Percentiles rank a stretch among this genome's conserved stretches.
Conservation (phyloP, 2,329 filamentous ascomycete species). For the Pseudogymnoascus sp. region DNA sequence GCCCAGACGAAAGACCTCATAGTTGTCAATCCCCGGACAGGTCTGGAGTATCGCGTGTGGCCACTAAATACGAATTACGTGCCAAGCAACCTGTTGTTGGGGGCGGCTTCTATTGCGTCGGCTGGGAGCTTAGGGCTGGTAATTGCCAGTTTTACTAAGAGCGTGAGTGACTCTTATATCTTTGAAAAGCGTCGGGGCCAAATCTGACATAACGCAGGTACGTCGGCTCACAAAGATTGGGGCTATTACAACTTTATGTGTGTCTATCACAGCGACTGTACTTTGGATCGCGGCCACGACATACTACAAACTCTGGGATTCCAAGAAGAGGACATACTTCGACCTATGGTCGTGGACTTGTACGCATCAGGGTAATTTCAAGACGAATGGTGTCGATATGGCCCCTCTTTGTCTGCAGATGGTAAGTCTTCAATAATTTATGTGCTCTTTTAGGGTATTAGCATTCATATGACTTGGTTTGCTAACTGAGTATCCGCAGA, state of each 20-base stretch:
- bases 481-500: not conserved
- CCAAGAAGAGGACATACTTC: not conserved
- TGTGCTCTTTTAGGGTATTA: not conserved
- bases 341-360: not conserved
- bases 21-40: not conserved
- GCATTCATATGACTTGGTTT: not conserved
- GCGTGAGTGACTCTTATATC: not conserved
- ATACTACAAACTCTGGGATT: constrained; percentile 1
- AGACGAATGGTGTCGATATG: not conserved
- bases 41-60: not conserved
- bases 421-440: not conserved
- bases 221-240: not conserved
- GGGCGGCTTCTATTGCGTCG: not conserved
- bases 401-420: not conserved
- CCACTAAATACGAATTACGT: not conserved
- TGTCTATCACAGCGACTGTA: not conserved
- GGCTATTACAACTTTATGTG: not conserved
- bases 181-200: not conserved
- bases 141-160: not conserved
- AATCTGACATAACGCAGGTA: not conserved
- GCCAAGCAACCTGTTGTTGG: not conserved
- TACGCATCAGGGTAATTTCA: not conserved
- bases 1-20: not conserved
- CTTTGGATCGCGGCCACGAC: not conserved
- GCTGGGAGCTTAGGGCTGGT: not conserved